phyloP scores from a whole-genome alignment of 306 rosid species.

The Albizia julibrissin region DNA sequence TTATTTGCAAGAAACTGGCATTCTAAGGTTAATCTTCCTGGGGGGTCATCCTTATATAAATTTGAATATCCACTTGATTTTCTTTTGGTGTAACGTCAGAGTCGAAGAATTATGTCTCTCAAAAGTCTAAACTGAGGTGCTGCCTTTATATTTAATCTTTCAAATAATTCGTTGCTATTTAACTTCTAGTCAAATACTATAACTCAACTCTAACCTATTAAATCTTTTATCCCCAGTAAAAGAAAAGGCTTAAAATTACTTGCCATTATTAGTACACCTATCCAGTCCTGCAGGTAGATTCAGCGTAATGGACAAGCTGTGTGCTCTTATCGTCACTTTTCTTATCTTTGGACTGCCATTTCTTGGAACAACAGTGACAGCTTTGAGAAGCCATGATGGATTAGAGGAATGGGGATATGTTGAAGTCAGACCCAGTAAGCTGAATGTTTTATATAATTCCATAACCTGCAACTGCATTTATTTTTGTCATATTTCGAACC shows the following conservation, averaged over 20 bases:
- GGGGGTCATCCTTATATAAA: background rate
- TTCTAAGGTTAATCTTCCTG: background rate
- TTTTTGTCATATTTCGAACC: background rate
- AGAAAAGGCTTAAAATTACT: background rate
- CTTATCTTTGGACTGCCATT: slow-evolving; percentile 35
- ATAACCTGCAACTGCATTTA: background rate
- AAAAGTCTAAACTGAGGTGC: background rate
- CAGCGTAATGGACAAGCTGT: slow-evolving; percentile 41
- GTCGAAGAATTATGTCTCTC: background rate
- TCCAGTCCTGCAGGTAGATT: background rate
- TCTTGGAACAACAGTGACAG: slow-evolving; percentile 28
- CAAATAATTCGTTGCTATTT: background rate
- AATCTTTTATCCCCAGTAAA: background rate
- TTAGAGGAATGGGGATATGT: slow-evolving; percentile 80
- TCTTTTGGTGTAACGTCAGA: background rate
- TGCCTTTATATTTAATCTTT: background rate
- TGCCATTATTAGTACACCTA: background rate
- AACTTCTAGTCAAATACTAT: background rate
- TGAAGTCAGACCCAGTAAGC: slow-evolving; percentile 82
- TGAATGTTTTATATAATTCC: background rate
- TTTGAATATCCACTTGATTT: background rate
- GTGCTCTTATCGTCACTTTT: slow-evolving; percentile 20
- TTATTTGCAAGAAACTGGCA: background rate
- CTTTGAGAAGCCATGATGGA: slow-evolving; percentile 41
- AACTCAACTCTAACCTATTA: background rate